Conservation (phyloP, 768 basidiomycete species). For the Pulveroboletus frians region DNA sequence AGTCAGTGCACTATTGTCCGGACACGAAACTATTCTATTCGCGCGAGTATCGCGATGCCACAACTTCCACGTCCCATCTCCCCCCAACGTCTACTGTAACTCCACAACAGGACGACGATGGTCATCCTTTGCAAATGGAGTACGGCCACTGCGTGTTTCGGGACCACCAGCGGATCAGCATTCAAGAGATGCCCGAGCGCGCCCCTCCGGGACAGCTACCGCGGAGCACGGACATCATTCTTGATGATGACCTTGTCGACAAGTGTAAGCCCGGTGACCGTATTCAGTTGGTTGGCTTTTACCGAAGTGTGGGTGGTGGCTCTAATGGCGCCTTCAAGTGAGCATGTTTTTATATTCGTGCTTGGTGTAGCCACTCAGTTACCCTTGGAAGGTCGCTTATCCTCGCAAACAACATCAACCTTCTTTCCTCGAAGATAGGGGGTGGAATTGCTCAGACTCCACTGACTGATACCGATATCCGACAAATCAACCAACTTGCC, state of each 20-base stretch:
- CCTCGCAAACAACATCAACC: slow-evolving; percentile 90
- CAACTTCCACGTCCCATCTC: slow-evolving; percentile 77
- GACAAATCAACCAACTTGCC: slow-evolving; percentile 89
- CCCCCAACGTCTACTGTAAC: slow-evolving; percentile 84
- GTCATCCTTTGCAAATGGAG: slow-evolving; percentile 81
- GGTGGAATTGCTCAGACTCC: slow-evolving; percentile 92
- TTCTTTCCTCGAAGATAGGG: slow-evolving; percentile 90
- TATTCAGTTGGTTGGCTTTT: slow-evolving; percentile 93
- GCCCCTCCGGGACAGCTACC: slow-evolving; percentile 97
- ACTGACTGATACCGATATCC: slow-evolving; percentile 90
- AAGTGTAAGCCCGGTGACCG: slow-evolving; percentile 97
- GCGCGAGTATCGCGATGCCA: slow-evolving; percentile 90
- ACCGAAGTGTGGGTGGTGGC: slow-evolving; percentile 90
- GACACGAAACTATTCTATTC: slow-evolving; percentile 78
- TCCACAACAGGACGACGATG: slow-evolving; percentile 90
- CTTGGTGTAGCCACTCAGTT: slow-evolving; percentile 10
- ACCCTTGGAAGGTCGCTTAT: slow-evolving; percentile 68
- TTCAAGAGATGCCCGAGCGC: slow-evolving; percentile 99
- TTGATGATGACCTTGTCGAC: slow-evolving; percentile 96
- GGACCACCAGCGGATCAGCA: slow-evolving; percentile 95
- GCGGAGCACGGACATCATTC: slow-evolving; percentile 89
- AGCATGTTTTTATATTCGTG: slow-evolving; percentile 19
- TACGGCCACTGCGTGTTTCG: slow-evolving; percentile 88
- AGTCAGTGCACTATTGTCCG: slow-evolving; percentile 94
- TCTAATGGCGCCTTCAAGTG: slow-evolving; percentile 92